Evolutionary conservation across 1,139 yeast genomes (phyloP), one percentile per base, ranked within the genome.

Genomic region (Yamadazyma sp.): DNA sequence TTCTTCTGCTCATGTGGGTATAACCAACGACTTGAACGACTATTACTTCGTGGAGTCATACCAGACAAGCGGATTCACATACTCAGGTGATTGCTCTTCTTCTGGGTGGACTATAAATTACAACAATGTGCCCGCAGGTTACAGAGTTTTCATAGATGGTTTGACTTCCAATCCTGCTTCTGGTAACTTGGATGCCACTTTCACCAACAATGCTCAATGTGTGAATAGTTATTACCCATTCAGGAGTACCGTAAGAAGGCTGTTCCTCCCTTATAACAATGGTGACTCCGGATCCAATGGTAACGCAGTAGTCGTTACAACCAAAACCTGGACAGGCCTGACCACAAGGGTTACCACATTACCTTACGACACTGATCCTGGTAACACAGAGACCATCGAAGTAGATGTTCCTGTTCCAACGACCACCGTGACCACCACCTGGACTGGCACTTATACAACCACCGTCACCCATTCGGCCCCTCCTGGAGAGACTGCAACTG

Each of bases 101-200:
- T 30, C 34, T 5, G 36, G 43, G 0, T 47, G 44, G 33, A 29
- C 37, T 1, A 44, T 59, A 3, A 36, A 38, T 7, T 64, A 55
- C 42, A 15, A 31, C 1, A 54, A 57, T 38, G 40, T 64, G 25
- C 67, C 69, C 2, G 59, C 64, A 3, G 69, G 68, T 3, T 61
- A 49, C 43, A 50, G 66, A 27, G 64, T 65, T n/a, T 64, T 51
- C 42, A 43, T 64, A 30, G 61, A 54, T 42, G 48, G 48, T 3
- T 42, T 55, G 11, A 39, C 41, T 16, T 10, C 38, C 3, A 33
- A 43, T 12, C n/a, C 24, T 6, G 10, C 34, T 2, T 10, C 4
- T 8, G 23, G 26, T 10, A n/a, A 48, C 25, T n/a, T 37, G 15
- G 9, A 10, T 2, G 33, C 37, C 7, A 10, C 4, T 6, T 46